A percentile compares a stretch with the other conserved stretches of the same genome.
Conservation (phyloP, 176 grass and related monocot species). For the Juncus effusus region DNA sequence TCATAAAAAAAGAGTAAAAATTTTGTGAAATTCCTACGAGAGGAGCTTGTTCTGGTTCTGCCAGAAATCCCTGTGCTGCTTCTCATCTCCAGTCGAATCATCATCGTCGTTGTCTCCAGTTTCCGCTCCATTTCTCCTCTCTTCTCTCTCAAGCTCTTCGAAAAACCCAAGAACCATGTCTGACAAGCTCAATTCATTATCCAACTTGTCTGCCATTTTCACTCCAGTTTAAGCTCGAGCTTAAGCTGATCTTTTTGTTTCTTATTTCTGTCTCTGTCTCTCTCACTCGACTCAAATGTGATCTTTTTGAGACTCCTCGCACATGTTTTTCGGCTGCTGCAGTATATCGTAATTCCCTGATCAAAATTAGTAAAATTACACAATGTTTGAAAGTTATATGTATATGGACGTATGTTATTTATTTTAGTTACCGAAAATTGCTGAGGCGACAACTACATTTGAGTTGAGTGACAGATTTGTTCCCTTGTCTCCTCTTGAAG, state of each 20-base stretch:
- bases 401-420: not conserved
- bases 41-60: constrained; percentile 49
- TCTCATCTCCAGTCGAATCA: constrained; percentile 8
- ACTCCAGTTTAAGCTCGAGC: too few species aligned
- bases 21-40: constrained; percentile 31
- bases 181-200: constrained; percentile 47
- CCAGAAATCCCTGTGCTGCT: constrained; percentile 59
- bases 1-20: not conserved
- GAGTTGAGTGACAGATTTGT: too few species aligned
- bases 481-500: too few species aligned
- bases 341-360: constrained; percentile 97
- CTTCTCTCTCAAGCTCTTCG: constrained; percentile 47
- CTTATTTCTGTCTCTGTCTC: not conserved
- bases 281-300: too few species aligned
- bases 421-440: constrained; percentile 82
- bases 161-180: constrained; percentile 66
- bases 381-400: too few species aligned
- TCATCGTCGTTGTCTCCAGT: constrained; percentile 28
- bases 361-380: constrained; percentile 31
- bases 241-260: not conserved
- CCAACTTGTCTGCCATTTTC: too few species aligned
- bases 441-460: constrained; percentile 68
- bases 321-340: constrained; percentile 88
- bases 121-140: constrained; percentile 18
- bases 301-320: constrained; percentile 36